Conservation (phyloP, 176 grass and related monocot genomes). For the Avena sativa region DNA sequence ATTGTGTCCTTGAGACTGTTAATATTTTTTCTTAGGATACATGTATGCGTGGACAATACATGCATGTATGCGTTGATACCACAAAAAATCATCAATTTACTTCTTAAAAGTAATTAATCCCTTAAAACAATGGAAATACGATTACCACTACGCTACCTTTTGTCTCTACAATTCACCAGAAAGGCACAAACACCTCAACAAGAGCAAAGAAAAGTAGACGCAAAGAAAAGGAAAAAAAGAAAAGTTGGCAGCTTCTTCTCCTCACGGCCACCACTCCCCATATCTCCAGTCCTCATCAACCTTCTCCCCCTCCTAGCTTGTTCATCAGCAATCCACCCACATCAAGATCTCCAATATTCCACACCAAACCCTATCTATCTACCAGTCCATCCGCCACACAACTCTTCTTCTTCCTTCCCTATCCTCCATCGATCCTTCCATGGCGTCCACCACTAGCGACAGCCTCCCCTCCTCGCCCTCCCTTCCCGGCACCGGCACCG, state of each 20-base stretch:
- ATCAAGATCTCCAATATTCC: conserved; percentile 43
- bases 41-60: background rate
- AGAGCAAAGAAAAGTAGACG: background rate
- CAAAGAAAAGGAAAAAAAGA: background rate
- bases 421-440: conserved; percentile 42
- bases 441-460: conserved; percentile 89
- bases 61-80: background rate
- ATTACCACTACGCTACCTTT: background rate
- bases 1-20: background rate
- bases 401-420: conserved; percentile 31
- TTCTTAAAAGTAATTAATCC: background rate
- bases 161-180: background rate
- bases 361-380: conserved; percentile 48
- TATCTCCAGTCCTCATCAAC: conserved; percentile 25
- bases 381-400: conserved; percentile 26
- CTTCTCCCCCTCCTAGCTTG: background rate
- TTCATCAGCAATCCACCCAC: conserved; percentile 37
- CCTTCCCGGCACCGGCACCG: conserved; percentile 41
- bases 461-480: conserved; percentile 80
- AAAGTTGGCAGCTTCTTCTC: conserved; percentile 33
- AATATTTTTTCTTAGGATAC: background rate
- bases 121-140: background rate
- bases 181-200: background rate
- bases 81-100: background rate
- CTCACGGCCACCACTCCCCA: conserved; percentile 17